Base-by-base conservation (phyloP, 2,329 filamentous ascomycete species). In the Sporothrix brunneoviolacea region DNA sequence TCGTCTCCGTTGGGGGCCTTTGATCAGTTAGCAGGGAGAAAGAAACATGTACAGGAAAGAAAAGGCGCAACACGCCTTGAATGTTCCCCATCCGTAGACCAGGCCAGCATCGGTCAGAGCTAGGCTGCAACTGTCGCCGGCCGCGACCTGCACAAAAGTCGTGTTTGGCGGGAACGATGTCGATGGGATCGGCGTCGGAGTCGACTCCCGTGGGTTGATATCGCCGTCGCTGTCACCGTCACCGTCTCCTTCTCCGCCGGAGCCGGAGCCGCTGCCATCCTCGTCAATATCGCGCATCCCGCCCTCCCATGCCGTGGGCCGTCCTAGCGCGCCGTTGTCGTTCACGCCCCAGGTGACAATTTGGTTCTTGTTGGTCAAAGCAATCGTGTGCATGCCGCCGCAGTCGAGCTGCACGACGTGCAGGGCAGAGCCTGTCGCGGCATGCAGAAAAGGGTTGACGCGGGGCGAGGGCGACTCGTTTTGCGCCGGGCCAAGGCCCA, bases 61-160 rank as follows among this genome's bases (percentile, higher is more conserved):
- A n/a, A n/a, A n/a, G n/a, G n/a, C n/a, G n/a, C n/a, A n/a, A n/a
- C n/a, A n/a, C 12, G 41, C 28, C 8, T 35, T 28, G 70, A 90
- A 90, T 7, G 83, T 86, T 30, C 86, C 86, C 84, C 86, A 90
- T 48, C 85, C 85, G 60, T 86, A 90, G 27, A 90, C 82, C 44
- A 75, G 71, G n/a, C 86, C 86, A 51, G 82, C 78, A 39, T 81
- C 76, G 4, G 86, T 89, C 21, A 90, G 72, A 15, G 75, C 84
- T 62, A 89, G 87, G 8, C 77, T 84, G 48, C 80, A 78, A 60
- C 79, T 86, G 66, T 89, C 84, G 28, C 79, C 79, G 27, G 84
- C 84, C 37, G 76, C 77, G 50, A 89, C 73, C 59, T 85, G 77
- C 19, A 75, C 74, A 40, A 58, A 59, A 9, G 16, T 24, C 4